These are phyloP conservation scores for Linum tenue DNA, from an alignment of 345 rosid genomes.

Conservation along the genomic window DNA sequence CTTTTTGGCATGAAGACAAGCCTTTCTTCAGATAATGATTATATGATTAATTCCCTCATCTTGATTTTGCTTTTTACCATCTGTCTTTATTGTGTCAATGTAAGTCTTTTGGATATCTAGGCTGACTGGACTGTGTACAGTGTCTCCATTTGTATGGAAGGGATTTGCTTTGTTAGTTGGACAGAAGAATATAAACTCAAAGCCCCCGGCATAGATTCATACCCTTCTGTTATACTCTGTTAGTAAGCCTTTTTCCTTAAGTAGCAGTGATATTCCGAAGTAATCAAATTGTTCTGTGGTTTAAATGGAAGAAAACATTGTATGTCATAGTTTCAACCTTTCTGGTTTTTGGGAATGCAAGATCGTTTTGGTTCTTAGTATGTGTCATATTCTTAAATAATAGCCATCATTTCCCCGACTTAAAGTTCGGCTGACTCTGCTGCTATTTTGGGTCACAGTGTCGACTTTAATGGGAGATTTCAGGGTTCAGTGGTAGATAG, in stretches of 20 bases:
- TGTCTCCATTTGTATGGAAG: background rate
- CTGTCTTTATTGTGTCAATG: background rate
- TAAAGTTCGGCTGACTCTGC: background rate
- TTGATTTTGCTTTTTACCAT: background rate
- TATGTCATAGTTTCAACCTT: no score
- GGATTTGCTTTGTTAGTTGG: background rate
- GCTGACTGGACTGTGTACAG: constrained; percentile 8
- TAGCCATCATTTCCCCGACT: background rate
- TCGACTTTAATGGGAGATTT: background rate
- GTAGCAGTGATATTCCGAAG: background rate
- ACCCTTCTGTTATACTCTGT: background rate
- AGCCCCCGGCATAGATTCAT: background rate
- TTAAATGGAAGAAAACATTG: no score
- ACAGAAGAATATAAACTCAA: background rate
- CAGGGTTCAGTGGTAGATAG: background rate
- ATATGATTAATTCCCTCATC: background rate
- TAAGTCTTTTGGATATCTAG: constrained; percentile 18
- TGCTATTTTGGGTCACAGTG: background rate
- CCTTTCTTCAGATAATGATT: background rate
- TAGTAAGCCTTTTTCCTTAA: background rate
- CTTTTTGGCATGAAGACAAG: background rate
- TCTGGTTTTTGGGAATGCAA: no score
- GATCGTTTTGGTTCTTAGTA: no score
- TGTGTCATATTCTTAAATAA: no score
- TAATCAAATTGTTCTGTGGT: background rate